A percentile compares a stretch with the other conserved stretches of the same genome.
These are phyloP conservation scores for Hyphodiscus hymeniophilus DNA, from an alignment of 495 filamentous ascomycete species.

Conservation along the genomic window DNA sequence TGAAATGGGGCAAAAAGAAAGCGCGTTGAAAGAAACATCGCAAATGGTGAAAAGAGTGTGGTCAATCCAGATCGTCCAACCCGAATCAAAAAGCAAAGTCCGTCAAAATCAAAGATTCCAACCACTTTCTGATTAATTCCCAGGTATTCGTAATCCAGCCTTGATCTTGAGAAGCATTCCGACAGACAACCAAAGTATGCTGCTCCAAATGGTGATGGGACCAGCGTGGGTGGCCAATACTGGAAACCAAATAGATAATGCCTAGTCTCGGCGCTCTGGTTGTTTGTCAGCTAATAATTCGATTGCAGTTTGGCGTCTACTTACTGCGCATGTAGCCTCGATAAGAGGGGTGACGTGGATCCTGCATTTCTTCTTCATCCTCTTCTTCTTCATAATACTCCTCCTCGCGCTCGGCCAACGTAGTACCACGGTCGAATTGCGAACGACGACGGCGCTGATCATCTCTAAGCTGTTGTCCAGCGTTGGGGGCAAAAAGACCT, in stretches of 20 bases:
- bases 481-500: conserved; percentile 67
- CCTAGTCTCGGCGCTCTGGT: background rate
- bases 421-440: conserved; percentile 66
- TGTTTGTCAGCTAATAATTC: background rate
- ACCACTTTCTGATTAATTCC: background rate
- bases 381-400: conserved; percentile 39
- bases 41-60: background rate
- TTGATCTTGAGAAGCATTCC: background rate
- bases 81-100: conserved; percentile 3
- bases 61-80: conserved; percentile 5
- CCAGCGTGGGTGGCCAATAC: background rate
- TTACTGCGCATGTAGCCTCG: background rate
- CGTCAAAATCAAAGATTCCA: background rate
- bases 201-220: conserved; percentile 1
- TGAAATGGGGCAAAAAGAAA: no score
- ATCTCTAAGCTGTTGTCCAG: conserved; percentile 63
- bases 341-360: background rate
- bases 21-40: no score
- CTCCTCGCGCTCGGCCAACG: conserved; percentile 47
- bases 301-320: background rate
- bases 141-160: background rate
- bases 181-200: background rate
- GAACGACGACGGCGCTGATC: conserved; percentile 71
- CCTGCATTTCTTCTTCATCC: background rate
- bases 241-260: background rate